phyloP scores from a whole-genome alignment of 2,329 filamentous ascomycete species.

The Trichoderma breve region DNA sequence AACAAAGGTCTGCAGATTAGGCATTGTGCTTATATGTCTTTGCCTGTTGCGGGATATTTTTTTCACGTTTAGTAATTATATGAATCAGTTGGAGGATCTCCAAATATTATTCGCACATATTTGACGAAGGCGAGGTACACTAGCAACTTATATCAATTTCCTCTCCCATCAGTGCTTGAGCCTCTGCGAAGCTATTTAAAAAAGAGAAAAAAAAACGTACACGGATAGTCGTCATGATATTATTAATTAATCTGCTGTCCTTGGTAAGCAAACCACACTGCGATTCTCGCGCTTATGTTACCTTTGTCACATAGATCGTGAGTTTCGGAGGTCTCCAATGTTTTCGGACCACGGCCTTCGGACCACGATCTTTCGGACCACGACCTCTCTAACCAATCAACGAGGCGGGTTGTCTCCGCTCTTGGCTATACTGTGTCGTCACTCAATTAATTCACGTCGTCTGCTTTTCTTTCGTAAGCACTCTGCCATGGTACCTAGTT shows the following conservation, averaged over 20 bases:
- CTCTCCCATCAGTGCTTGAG: background rate
- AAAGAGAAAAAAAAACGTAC: background rate
- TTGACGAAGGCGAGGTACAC: background rate
- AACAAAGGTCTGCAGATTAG: background rate
- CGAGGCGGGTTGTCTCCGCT: background rate
- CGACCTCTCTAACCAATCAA: background rate
- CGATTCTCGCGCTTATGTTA: background rate
- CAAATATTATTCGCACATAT: background rate
- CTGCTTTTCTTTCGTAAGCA: background rate
- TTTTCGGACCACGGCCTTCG: background rate
- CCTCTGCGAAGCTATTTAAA: background rate
- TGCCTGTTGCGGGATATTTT: background rate
- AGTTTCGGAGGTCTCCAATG: too few species aligned
- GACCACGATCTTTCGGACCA: background rate
- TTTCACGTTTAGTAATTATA: background rate
- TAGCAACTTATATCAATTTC: background rate
- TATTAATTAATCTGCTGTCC: background rate
- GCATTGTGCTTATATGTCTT: background rate
- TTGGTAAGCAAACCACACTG: background rate
- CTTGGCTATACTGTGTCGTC: background rate
- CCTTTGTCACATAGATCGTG: background rate
- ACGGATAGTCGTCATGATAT: background rate
- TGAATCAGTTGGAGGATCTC: background rate
- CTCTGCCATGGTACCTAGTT: background rate
- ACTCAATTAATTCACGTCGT: background rate